Base-by-base conservation (phyloP, 1,284 basidiomycete species). In the Sphaerobolus stellatus region DNA sequence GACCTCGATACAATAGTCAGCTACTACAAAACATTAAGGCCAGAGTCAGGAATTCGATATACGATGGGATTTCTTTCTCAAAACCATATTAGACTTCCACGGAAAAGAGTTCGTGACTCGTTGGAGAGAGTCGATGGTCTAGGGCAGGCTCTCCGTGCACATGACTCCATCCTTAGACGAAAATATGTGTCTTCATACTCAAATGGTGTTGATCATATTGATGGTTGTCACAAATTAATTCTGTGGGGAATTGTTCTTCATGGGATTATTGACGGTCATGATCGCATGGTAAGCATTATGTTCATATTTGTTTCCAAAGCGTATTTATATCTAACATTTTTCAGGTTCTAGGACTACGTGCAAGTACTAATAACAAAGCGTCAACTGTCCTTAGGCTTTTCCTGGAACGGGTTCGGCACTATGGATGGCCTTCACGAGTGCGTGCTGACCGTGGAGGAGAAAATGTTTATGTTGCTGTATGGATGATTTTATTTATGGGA, bases 211-310 rank as follows among this genome's bases (percentile, higher is more conserved):
- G 80, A 78, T 77, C 78, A 80, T 59, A 55, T 71, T 30, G 75
- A 80, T 62, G 75, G 78, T 0, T 76, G 80, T 54, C 78, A 80
- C 54, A 79, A 80, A 56, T 61, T 80, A 0, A 81, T 82, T 13
- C 34, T 36, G 0, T 82, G 75, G 76, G 76, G 77, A 0, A 70
- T 81, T 48, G 74, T 81, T 0, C 73, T 82, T 16, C 79, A 82
- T 65, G 77, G 75, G n/a, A n/a, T n/a, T n/a, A n/a, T n/a, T n/a
- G n/a, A n/a, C n/a, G n/a, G n/a, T n/a, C n/a, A n/a, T n/a, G 0
- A 31, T 51, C 36, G 68, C 1, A 71, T 60, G 24, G 73, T 79
- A 52, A 22, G 64, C 66, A 8, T 22, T 22, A n/a, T n/a, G n/a
- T n/a, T n/a, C n/a, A n/a, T n/a, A n/a, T n/a, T n/a, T n/a, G n/a